Base-by-base conservation (phyloP, 73 alveolate genomes). In the Symbiodinium natans region DNA sequence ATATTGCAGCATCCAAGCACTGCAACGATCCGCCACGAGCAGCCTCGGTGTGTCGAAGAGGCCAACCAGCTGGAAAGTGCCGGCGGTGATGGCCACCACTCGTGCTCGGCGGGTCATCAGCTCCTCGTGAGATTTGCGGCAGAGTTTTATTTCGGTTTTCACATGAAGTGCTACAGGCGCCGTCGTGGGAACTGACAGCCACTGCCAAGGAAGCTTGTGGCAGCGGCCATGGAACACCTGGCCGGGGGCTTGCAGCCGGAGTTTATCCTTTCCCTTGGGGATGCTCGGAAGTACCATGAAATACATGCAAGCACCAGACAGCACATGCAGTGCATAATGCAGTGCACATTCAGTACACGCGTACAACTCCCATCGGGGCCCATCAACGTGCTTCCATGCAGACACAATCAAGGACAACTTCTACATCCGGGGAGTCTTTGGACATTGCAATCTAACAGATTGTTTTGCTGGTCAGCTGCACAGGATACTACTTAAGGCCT, bases 361-460 rank as follows among this genome's bases (percentile, higher is more conserved):
- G 23, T 48, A 10, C 23, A 17, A 8, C 63, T 59, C 21, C 21
- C 59, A 13, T 46, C 59, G 13, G 21, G 59, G 59, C 21, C 59
- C 6, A 6, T 13, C 59, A 6, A 46, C 59, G 59, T 46, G 59
- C 6, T 46, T 46, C 59, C 21, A 13, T 46, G 21, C 59, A 46
- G 59, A 6, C 77, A 59, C 77, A 8, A n/a, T 8, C 77, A 25
- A 90, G 97, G 97, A 90, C 68, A 90, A 90, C 52, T 90, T 90
- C 97, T 90, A 90, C 88, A 90, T 90, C 73, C 97, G 97, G 29
- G 97, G 97, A 7, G 97, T 43, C 40, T 4, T 88, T 73, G 68
- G 97, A 74, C 77, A 27, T 63, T 15, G 13, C 77, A n/a, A n/a
- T n/a, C n/a, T n/a, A n/a, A n/a, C n/a, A n/a, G n/a, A n/a, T n/a